Evolutionary conservation across 1,139 yeast genomes (phyloP).

Genomic region (Saccharomycopsis hybrid): DNA sequence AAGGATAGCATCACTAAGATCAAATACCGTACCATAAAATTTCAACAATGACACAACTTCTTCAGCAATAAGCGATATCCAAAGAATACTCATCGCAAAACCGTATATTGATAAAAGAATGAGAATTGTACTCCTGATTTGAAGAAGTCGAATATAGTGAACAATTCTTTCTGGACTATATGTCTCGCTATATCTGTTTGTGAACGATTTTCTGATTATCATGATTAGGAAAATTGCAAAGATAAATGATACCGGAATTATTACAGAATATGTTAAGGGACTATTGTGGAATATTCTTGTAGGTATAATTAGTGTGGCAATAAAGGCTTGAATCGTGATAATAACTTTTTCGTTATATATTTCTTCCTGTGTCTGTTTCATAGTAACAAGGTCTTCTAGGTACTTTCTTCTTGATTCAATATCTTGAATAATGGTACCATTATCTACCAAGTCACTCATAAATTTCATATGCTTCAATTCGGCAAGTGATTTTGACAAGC

Average conservation of each 20-base stretch:
- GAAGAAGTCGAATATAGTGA: neutral
- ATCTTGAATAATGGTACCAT: neutral
- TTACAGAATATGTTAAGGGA: no score
- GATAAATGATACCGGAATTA: slow-evolving; percentile 11
- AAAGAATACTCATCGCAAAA: slow-evolving; percentile 58
- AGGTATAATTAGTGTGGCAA: no score
- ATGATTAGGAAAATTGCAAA: neutral
- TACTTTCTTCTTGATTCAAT: neutral
- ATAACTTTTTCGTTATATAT: slow-evolving; percentile 17
- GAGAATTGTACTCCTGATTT: slow-evolving; percentile 31
- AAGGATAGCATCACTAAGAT: slow-evolving; percentile 70
- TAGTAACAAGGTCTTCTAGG: neutral
- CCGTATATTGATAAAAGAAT: slow-evolving; percentile 45
- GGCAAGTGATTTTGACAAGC: neutral
- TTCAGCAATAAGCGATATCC: slow-evolving; percentile 74
- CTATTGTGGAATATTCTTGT: no score
- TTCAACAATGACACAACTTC: slow-evolving; percentile 67
- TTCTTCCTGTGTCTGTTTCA: neutral
- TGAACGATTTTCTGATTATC: neutral
- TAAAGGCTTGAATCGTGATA: slow-evolving; percentile 23
- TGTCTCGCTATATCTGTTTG: no score
- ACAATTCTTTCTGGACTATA: neutral
- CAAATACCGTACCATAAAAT: slow-evolving; percentile 51
- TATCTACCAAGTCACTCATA: neutral
- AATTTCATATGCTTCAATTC: slow-evolving; percentile 8